Evolutionary conservation across 345 rosid species (phyloP).

Genomic region (Eucalyptus dawsonii): DNA sequence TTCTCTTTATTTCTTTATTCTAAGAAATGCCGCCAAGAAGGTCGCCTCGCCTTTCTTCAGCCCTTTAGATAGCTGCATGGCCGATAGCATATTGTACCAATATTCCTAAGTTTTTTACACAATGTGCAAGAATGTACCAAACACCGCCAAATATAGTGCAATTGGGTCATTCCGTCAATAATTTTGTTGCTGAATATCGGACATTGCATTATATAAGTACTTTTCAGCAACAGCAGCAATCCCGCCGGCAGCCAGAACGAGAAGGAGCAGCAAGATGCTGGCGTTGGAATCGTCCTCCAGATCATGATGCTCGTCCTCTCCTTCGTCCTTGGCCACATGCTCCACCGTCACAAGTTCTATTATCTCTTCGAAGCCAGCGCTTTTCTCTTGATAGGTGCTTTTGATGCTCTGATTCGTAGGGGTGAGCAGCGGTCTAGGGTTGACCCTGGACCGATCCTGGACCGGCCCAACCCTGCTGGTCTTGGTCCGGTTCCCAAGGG

Average conservation of each 20-base stretch:
- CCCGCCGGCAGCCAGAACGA: conserved; percentile 5
- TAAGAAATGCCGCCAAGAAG: too few relatives aligned
- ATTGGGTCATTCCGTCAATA: background rate
- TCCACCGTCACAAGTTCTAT: conserved; percentile 88
- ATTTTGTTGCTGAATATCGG: background rate
- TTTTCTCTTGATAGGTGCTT: conserved; percentile 77
- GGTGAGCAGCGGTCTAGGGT: too few relatives aligned
- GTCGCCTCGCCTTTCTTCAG: too few relatives aligned
- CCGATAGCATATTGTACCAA: background rate
- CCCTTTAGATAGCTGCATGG: too few relatives aligned
- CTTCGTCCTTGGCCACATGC: conserved; percentile 88
- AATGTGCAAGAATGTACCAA: background rate
- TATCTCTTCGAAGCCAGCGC: conserved; percentile 92
- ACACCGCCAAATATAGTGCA: background rate
- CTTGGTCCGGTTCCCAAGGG: too few relatives aligned
- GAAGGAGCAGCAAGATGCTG: conserved; percentile 92
- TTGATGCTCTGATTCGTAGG: too few relatives aligned
- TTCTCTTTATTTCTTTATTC: background rate
- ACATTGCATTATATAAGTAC: background rate
- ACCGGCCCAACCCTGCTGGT: too few relatives aligned
- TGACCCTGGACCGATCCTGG: too few relatives aligned
- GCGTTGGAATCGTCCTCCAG: conserved; percentile 95
- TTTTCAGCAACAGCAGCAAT: background rate
- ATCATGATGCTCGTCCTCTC: conserved; percentile 99
- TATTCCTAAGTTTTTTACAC: background rate